Evolutionary conservation across 306 rosid genomes (phyloP), one percentile per base, ranked within the genome.

Genomic region (Gynostemma pentaphyllum): DNA sequence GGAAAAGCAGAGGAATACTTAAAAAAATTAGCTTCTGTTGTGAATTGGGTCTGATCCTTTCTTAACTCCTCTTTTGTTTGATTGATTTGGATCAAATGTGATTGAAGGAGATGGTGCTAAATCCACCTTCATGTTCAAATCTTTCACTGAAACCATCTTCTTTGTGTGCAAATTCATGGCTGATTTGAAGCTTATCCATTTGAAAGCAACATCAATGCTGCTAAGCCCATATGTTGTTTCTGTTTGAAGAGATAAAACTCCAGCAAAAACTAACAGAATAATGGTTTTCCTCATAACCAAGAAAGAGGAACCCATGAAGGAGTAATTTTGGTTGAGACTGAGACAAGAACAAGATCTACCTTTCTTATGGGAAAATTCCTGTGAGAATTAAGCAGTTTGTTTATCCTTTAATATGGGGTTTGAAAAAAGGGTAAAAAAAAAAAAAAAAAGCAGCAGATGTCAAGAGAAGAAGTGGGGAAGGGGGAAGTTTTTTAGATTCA

Each of bases 21-120:
- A 32, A 32, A 2, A 7, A 9, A 2, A 12, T 13, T 28, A 9
- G 39, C 26, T n/a, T 24, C 46, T 60, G 69, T 64, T 64, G 56
- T 64, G 69, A 46, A 64, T 64, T 7, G 69, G 69, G 56, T 64
- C 69, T 9, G 69, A 64, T 64, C 69, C 69, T 64, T 64, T 45
- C 56, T 47, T 45, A 22, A 64, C 69, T 64, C 56, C 44, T 32
- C 69, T 29, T 46, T 64, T 64, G 69, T 64, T 45, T 29, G 69
- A 64, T 45, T 64, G 69, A 5, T 46, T 64, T 0, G 69, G 69
- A 28, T 46, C 69, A 7, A 64, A 64, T 0, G 14, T 30, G 44
- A 64, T 46, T 8, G 57, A 26, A 9, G 69, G 69, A 5, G 69
- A 64, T 0, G 69, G 69, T 45, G 69, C 57, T 14, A 64, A 30